Conservation (phyloP, 345 rosid genomes). For the Pugionium cornutum region DNA sequence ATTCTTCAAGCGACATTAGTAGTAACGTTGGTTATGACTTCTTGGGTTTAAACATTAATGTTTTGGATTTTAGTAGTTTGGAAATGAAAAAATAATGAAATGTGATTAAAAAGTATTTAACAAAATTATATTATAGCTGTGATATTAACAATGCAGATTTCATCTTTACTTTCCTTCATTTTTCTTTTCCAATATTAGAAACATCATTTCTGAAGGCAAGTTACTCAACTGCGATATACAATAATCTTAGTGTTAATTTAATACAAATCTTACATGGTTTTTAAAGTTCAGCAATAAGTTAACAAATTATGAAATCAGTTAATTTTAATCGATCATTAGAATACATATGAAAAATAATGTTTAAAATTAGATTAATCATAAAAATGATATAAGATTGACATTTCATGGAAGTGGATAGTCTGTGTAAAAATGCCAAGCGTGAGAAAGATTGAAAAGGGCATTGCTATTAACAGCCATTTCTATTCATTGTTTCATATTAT, state of each 20-base stretch:
- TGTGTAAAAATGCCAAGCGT: too few species aligned
- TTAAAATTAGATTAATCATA: too few species aligned
- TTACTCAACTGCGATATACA: background rate
- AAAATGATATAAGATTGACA: too few species aligned
- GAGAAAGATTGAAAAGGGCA: too few species aligned
- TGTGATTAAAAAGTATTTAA: conserved; percentile 4
- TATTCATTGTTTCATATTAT: too few species aligned
- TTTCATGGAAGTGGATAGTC: too few species aligned
- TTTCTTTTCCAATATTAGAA: background rate
- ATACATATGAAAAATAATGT: too few species aligned
- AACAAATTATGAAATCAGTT: too few species aligned
- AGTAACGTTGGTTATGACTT: conserved; percentile 59
- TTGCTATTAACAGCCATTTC: too few species aligned
- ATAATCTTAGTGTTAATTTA: background rate
- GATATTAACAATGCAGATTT: conserved; percentile 3
- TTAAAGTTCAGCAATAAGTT: background rate
- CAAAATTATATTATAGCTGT: conserved; percentile 23
- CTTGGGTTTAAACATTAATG: conserved; percentile 70
- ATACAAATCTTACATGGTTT: background rate
- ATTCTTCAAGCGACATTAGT: conserved; percentile 32
- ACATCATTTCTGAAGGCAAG: background rate
- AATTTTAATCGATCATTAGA: too few species aligned
- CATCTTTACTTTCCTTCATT: background rate
- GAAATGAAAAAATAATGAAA: conserved; percentile 53
- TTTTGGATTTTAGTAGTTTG: conserved; percentile 63